Conservation (phyloP, 116 monocot species). For the Dioscorea cayenensis region DNA sequence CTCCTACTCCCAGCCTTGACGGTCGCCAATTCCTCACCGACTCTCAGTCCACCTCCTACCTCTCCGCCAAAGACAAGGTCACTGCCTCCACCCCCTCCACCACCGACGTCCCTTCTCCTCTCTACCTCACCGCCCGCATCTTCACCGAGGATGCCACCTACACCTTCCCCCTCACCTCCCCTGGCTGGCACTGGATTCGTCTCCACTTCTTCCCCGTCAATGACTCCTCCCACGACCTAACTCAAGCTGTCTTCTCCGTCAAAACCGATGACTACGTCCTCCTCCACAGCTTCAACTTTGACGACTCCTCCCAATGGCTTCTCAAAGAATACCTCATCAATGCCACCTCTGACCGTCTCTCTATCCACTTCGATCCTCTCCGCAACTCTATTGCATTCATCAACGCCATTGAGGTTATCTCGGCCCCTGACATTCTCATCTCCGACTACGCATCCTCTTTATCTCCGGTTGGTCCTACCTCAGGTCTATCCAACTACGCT, state of each 20-base stretch:
- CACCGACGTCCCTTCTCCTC: conserved; percentile 47
- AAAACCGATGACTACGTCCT: conserved; percentile 54
- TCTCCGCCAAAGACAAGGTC: conserved; percentile 39
- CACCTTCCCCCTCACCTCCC: conserved; percentile 45
- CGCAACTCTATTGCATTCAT: conserved; percentile 26
- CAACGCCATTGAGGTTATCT: conserved; percentile 26
- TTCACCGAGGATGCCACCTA: conserved; percentile 60
- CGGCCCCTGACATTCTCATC: conserved; percentile 17
- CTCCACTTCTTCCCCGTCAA: conserved; percentile 75
- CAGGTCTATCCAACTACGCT: conserved; percentile 31
- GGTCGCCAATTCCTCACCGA: conserved; percentile 66
- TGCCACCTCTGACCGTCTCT: conserved; percentile 32
- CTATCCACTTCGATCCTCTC: conserved; percentile 18
- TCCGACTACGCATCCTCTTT: conserved; percentile 2
- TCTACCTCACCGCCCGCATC: conserved; percentile 70
- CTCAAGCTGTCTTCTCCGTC: conserved; percentile 61
- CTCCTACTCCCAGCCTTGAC: conserved; percentile 26
- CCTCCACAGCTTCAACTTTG: conserved; percentile 63
- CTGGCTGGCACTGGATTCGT: conserved; percentile 89
- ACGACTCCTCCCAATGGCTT: conserved; percentile 16
- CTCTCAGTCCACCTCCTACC: conserved; percentile 39
- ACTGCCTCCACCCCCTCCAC: conserved; percentile 23
- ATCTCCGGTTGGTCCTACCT: conserved; percentile 9
- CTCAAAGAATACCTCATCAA: conserved; percentile 82
- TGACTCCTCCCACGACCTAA: conserved; percentile 35